Conservation (phyloP, 805 yeast genomes). For the Yarrowia divulgata region DNA sequence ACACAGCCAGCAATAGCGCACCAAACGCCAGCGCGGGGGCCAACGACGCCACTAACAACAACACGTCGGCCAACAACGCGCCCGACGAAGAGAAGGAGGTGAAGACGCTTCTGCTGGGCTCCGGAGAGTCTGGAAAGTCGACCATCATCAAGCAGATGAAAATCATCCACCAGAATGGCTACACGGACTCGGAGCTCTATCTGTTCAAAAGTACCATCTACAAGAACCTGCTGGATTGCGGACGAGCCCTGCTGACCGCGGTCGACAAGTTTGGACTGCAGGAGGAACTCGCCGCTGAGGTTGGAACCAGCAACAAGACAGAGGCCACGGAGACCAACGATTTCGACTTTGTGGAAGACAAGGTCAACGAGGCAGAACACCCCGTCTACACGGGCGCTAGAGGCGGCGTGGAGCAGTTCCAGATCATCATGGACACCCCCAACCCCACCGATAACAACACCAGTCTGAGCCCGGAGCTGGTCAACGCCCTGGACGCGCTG, state of each 20-base stretch:
- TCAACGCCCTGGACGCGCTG: slow-evolving; percentile 58
- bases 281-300: slow-evolving; percentile 6
- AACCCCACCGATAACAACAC: slow-evolving; percentile 48
- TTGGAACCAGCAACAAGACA: slow-evolving; percentile 1
- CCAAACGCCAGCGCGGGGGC: slow-evolving; percentile 1
- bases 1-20: slow-evolving; percentile 3
- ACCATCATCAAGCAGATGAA: slow-evolving; percentile 85
- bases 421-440: slow-evolving; percentile 28
- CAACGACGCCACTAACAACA: slow-evolving; percentile 13
- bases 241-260: slow-evolving; percentile 73
- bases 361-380: slow-evolving; percentile 36
- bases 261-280: slow-evolving; percentile 58
- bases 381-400: not conserved
- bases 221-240: slow-evolving; percentile 78
- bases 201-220: slow-evolving; percentile 82
- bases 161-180: slow-evolving; percentile 76
- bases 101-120: slow-evolving; percentile 74
- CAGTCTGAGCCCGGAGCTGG: slow-evolving; percentile 59
- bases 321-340: slow-evolving; percentile 19
- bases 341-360: slow-evolving; percentile 42
- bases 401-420: slow-evolving; percentile 40
- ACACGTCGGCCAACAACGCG: not conserved
- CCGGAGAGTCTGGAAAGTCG: slow-evolving; percentile 88
- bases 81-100: slow-evolving; percentile 53
- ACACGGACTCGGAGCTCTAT: slow-evolving; percentile 69